Conservation (phyloP, 352 stramenopile genomes). For the Nothophytophthora sp. region DNA sequence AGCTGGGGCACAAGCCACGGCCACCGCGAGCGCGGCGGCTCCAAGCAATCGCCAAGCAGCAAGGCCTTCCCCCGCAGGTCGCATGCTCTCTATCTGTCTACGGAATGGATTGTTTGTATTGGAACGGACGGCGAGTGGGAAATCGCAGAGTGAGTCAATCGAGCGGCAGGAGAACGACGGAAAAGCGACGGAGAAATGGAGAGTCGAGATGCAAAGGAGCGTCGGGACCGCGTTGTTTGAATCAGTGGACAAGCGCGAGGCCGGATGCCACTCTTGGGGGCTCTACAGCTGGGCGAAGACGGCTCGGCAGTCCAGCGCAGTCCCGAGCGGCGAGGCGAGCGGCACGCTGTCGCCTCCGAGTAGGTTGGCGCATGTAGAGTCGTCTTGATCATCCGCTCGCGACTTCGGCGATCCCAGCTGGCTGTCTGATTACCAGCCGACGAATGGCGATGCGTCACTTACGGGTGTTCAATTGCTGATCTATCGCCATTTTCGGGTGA, state of each 20-base stretch:
- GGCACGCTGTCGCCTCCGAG: background rate
- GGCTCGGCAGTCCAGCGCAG: background rate
- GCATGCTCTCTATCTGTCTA: slow-evolving; percentile 2
- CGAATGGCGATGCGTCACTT: no score
- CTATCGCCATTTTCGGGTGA: no score
- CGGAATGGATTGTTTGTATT: slow-evolving; percentile 14
- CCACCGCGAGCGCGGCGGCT: slow-evolving; percentile 8
- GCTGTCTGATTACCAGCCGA: background rate
- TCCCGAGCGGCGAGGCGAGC: no score
- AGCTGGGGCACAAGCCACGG: slow-evolving; percentile 2
- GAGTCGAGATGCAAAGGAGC: slow-evolving; percentile 26
- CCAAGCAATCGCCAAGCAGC: no score
- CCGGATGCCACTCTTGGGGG: background rate
- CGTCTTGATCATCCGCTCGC: background rate
- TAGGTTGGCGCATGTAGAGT: no score
- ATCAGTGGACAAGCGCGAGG: no score
- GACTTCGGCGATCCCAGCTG: background rate
- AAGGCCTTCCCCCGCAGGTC: no score
- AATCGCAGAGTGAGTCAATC: slow-evolving; percentile 35
- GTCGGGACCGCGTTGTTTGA: slow-evolving; percentile 3
- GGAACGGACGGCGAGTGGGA: no score
- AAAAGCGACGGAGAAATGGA: no score
- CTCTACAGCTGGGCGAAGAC: background rate
- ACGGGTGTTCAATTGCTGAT: no score
- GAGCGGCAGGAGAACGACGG: no score